Percentiles rank a stretch among this genome's conserved stretches.
Evolutionary conservation across 2,329 filamentous ascomycete species (phyloP).

Genomic region (Claviceps capensis): DNA sequence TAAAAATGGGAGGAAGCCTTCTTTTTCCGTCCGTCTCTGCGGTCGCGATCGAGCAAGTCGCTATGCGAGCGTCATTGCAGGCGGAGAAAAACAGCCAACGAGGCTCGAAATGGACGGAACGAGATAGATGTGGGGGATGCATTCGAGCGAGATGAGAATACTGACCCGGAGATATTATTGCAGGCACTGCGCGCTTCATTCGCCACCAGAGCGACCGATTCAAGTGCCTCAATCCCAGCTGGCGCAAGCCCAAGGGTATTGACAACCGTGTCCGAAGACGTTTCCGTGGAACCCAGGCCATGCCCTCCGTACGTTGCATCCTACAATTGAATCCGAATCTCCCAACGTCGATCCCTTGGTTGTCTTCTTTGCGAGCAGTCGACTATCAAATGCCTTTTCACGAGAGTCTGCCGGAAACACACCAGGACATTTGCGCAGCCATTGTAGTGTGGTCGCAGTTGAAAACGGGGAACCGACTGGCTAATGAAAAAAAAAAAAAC

Average conservation of each 20-base stretch:
- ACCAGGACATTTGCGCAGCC: background rate
- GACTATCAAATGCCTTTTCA: background rate
- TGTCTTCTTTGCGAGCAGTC: background rate
- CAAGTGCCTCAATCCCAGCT: constrained; percentile 78
- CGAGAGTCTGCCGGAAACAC: background rate
- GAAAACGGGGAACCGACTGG: background rate
- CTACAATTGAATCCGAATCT: background rate
- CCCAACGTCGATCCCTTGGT: background rate
- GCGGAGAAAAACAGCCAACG: background rate
- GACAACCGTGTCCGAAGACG: constrained; percentile 95
- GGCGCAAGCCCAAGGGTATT: constrained; percentile 99
- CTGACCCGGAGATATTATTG: constrained; percentile 24
- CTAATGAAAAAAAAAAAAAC: constrained; percentile 1
- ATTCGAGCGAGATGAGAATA: constrained; percentile 8
- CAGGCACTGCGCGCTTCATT: constrained; percentile 87
- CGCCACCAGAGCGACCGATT: constrained; percentile 97
- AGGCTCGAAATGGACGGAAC: background rate
- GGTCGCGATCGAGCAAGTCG: background rate
- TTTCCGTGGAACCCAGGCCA: constrained; percentile 88
- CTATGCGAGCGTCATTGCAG: background rate
- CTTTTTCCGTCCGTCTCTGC: background rate
- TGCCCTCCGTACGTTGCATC: constrained; percentile 78
- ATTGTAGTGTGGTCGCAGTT: too few relatives aligned
- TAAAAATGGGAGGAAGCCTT: background rate
- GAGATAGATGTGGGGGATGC: background rate